Evolutionary conservation across 306 rosid species (phyloP).

Genomic region (Malus sieversii): DNA sequence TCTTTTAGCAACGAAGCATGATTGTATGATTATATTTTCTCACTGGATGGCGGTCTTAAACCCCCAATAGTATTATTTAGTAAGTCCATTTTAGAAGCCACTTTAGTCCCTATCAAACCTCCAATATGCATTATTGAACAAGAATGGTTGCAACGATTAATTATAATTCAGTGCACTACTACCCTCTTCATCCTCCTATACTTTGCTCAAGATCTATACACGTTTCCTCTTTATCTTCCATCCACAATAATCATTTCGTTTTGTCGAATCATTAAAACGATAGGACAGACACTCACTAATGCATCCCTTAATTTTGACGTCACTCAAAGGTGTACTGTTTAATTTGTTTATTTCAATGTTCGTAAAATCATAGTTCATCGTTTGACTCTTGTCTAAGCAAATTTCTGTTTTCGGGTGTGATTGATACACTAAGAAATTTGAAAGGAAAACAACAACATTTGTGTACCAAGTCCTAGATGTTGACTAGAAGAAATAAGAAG

Average conservation of each 20-base stretch:
- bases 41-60: background rate
- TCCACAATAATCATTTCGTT: too few species aligned
- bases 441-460: background rate
- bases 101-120: background rate
- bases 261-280: background rate
- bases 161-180: too few species aligned
- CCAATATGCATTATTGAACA: background rate
- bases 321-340: background rate
- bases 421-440: background rate
- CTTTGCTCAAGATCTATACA: too few species aligned
- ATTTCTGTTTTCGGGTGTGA: background rate
- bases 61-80: background rate
- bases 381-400: background rate
- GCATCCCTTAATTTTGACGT: background rate
- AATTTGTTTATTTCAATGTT: background rate
- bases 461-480: background rate
- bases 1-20: too few species aligned
- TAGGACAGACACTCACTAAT: too few species aligned
- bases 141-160: background rate
- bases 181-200: too few species aligned
- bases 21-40: background rate
- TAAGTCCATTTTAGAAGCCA: background rate
- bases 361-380: background rate
- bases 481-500: background rate
- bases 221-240: too few species aligned